A percentile compares a stretch with the other conserved stretches of the same genome.
Evolutionary conservation across 2,329 filamentous ascomycete genomes (phyloP).

Genomic region (Diaporthe amygdali): DNA sequence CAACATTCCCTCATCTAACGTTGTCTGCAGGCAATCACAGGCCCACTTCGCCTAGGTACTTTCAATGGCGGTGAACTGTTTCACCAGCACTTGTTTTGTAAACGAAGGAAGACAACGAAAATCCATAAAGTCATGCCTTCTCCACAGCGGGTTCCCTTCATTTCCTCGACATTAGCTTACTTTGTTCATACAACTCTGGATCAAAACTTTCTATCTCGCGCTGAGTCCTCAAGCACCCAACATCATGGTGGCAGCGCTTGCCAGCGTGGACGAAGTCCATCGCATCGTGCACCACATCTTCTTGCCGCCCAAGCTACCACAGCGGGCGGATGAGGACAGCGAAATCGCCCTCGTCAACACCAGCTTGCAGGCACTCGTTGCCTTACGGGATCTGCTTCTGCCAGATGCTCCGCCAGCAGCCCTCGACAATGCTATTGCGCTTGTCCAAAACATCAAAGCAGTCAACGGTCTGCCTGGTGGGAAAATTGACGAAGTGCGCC

Average conservation of each 20-base stretch:
- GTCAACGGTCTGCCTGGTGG: neutral
- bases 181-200: neutral
- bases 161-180: neutral
- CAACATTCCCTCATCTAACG: neutral
- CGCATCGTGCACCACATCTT: conserved; percentile 49
- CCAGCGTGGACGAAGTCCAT: neutral
- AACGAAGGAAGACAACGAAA: neutral
- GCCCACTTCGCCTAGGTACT: neutral
- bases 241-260: neutral
- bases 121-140: neutral
- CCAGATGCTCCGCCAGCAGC: neutral
- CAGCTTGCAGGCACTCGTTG: neutral
- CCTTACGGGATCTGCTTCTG: neutral
- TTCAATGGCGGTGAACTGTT: too few relatives aligned
- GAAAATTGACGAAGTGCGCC: neutral
- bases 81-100: neutral
- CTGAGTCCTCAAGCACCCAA: neutral
- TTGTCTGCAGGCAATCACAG: too few relatives aligned
- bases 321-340: conserved; percentile 37
- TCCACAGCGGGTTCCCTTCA: neutral
- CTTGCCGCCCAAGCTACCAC: conserved; percentile 52
- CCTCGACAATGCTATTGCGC: neutral
- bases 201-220: neutral
- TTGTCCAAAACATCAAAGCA: neutral
- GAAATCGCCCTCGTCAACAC: neutral